Conservation (phyloP, 2,329 filamentous ascomycete genomes). For the Xylariales sp. region DNA sequence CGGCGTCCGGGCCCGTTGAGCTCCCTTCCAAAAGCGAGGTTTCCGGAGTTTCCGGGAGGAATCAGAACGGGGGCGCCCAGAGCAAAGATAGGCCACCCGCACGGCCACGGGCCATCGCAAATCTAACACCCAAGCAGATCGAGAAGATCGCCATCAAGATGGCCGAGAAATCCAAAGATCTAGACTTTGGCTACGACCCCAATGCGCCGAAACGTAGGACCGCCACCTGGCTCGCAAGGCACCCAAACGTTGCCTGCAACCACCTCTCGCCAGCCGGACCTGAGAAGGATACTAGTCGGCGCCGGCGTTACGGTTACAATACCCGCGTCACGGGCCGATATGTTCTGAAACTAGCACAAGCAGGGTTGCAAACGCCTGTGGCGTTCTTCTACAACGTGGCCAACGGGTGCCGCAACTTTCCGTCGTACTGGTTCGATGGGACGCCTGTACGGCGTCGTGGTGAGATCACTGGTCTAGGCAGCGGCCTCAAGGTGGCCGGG, state of each 20-base stretch:
- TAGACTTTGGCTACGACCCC: not conserved
- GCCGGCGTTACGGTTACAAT: not conserved
- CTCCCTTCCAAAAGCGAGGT: too few relatives aligned
- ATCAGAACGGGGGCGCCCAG: not conserved
- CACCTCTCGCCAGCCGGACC: too few relatives aligned
- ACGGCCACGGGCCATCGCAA: too few relatives aligned
- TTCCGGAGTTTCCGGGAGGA: too few relatives aligned
- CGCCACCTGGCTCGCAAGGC: not conserved
- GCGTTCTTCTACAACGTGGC: conserved; percentile 46
- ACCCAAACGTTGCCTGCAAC: too few relatives aligned
- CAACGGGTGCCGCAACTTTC: conserved; percentile 77
- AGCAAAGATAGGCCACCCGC: not conserved
- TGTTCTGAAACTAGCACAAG: not conserved
- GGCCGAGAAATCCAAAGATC: not conserved
- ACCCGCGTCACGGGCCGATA: not conserved
- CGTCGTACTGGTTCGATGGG: conserved; percentile 79
- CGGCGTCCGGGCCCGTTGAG: too few relatives aligned
- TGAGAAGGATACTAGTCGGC: not conserved
- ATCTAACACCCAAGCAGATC: not conserved
- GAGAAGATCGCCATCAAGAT: not conserved
- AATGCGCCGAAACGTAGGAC: not conserved
- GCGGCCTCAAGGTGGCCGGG: conserved; percentile 71
- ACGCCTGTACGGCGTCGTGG: conserved; percentile 72
- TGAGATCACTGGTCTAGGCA: conserved; percentile 72
- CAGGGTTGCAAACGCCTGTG: conserved; percentile 2